Conservation (phyloP, 140 eudicot genomes). For the Stevia rebaudiana region DNA sequence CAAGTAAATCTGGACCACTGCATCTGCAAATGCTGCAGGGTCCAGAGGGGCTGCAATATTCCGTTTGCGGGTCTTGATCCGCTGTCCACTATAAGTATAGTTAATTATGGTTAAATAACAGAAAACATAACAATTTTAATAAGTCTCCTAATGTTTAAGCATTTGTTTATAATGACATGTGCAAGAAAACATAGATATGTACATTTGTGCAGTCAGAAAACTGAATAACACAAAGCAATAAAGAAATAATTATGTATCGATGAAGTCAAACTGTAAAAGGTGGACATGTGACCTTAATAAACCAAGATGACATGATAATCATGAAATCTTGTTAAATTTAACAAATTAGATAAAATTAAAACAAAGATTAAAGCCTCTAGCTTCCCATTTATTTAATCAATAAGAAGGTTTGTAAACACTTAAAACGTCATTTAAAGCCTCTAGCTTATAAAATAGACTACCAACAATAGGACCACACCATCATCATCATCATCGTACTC, state of each 20-base stretch:
- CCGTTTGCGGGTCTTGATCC: constrained; percentile 99
- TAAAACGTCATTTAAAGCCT: too few relatives aligned
- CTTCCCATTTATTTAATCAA: neutral
- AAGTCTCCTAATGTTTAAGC: neutral
- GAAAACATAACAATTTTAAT: neutral
- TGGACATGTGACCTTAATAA: neutral
- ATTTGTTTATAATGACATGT: neutral
- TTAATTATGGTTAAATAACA: constrained; percentile 5
- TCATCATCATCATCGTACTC: too few relatives aligned
- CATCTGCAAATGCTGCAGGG: constrained; percentile 99
- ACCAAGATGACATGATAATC: neutral
- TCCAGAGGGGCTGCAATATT: constrained; percentile 99
- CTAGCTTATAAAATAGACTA: neutral
- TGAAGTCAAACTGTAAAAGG: neutral
- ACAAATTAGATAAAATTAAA: neutral
- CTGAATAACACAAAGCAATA: neutral
- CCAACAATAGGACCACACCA: constrained; percentile 9
- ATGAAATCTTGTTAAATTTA: neutral
- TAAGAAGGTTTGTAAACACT: too few relatives aligned
- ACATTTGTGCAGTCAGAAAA: neutral
- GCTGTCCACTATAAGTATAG: constrained; percentile 83
- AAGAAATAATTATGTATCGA: neutral
- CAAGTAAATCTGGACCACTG: constrained; percentile 99
- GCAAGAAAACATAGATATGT: neutral
- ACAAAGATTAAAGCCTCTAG: neutral